phyloP scores from a whole-genome alignment of 1,139 yeast genomes.

The Meyerozyma guilliermondii region DNA sequence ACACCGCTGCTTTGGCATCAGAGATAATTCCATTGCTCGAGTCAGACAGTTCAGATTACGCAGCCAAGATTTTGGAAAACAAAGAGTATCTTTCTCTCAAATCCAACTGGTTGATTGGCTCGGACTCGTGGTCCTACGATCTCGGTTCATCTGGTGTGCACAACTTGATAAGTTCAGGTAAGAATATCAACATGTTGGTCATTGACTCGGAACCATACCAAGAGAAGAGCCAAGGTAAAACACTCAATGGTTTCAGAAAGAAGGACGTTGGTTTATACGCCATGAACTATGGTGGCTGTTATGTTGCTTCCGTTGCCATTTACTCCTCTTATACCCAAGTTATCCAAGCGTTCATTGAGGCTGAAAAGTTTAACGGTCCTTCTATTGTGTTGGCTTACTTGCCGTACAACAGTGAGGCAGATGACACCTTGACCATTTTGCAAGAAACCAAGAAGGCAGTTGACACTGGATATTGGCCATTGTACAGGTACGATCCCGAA shows the following conservation, averaged over 20 bases:
- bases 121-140: conserved; percentile 95
- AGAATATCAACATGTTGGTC: conserved; percentile 77
- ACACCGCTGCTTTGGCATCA: conserved; percentile 17
- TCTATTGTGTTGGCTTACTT: conserved; percentile 86
- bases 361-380: conserved; percentile 84
- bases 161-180: conserved; percentile 68
- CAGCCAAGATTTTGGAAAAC: conserved; percentile 42
- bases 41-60: conserved; percentile 32
- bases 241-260: conserved; percentile 51
- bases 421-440: conserved; percentile 67
- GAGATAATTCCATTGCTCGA: conserved; percentile 40
- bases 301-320: conserved; percentile 93
- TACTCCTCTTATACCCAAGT: conserved; percentile 93
- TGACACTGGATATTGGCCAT: conserved; percentile 94
- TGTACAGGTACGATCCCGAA: conserved; percentile 77
- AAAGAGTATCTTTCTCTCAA: conserved; percentile 41
- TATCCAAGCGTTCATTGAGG: conserved; percentile 83
- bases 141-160: conserved; percentile 91
- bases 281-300: conserved; percentile 86
- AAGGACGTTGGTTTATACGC: conserved; percentile 94
- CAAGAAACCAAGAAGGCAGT: conserved; percentile 88
- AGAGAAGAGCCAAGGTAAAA: conserved; percentile 24
- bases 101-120: conserved; percentile 83
- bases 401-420: conserved; percentile 66
- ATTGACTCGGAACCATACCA: conserved; percentile 89